Base-by-base conservation (phyloP, 768 basidiomycete genomes). In the Pholiota molesta region DNA sequence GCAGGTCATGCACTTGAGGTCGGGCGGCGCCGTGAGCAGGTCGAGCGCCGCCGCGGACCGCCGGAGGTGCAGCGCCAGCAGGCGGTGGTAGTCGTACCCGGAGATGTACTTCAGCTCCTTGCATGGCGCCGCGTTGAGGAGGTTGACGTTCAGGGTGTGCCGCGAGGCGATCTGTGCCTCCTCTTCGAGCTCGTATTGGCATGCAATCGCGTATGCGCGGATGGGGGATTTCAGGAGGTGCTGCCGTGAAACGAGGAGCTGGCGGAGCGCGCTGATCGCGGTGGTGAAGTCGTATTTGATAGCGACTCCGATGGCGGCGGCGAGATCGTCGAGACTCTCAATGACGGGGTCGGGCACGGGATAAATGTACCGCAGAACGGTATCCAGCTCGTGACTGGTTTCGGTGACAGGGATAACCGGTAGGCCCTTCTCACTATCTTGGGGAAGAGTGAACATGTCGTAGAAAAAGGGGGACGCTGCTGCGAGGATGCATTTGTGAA, bases 201-300 rank as follows among this genome's bases (percentile, higher is more conserved):
- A 84, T 1, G 91, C 89, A 44, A 91, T 84, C 28, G 89, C 88
- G 65, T 88, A 92, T 1, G 91, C 87, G 14, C 87, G 85, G 14
- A 79, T 77, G 9, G 91, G 86, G 13, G 76, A 77, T 14, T 74
- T 66, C 37, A 73, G 64, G 17, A 87, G 69, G 69, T 86, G 88
- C 11, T 69, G 70, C 7, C 82, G 77, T 0, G 83, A 78, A 16
- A 87, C 65, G 37, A 91, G 82, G 26, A 80, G 70, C 47, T 70
- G 74, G 55, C 87, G 84, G n/a, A 92, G 77, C 0, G 75, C 66
- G 31, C 74, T 68, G 62, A 82, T 74, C 52, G 81, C 83, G 5
- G 74, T 75, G 0, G 71, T 49, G 62, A 90, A 78, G 61, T 91
- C 87, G 70, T 91, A 91, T 69, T 92, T 91, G 68, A 78, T 67